These are phyloP conservation scores for Acacia melanoxylon DNA, from an alignment of 306 rosid genomes.

Conservation along the genomic window DNA sequence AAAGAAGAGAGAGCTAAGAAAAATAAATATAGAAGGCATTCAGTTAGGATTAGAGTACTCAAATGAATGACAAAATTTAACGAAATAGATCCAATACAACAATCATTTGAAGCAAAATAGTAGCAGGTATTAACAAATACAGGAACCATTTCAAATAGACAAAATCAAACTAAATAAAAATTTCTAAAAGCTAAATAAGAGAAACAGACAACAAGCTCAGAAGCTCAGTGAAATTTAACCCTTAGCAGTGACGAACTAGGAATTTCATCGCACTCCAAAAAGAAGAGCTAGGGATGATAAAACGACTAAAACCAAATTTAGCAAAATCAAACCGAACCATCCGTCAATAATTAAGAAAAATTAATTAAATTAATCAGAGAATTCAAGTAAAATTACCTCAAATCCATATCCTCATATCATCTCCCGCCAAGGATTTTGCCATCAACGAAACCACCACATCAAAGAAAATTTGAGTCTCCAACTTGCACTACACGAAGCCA, in stretches of 20 bases:
- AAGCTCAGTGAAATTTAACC: conserved; percentile 41
- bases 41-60: background rate
- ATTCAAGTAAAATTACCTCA: conserved; percentile 67
- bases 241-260: conserved; percentile 28
- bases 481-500: conserved; percentile 38
- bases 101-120: conserved; percentile 30
- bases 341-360: conserved; percentile 11
- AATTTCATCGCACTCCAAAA: conserved; percentile 27
- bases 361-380: conserved; percentile 39
- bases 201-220: conserved; percentile 11
- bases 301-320: conserved; percentile 38
- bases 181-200: conserved; percentile 8
- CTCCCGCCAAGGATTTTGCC: conserved; percentile 48
- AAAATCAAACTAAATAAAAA: conserved; percentile 32
- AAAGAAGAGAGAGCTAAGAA: too few relatives aligned
- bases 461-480: conserved; percentile 29
- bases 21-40: background rate
- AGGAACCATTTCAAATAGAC: conserved; percentile 35
- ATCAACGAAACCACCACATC: conserved; percentile 46
- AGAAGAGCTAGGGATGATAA: conserved; percentile 20
- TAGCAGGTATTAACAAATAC: conserved; percentile 14
- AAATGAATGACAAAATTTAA: conserved; percentile 21
- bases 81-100: conserved; percentile 54
- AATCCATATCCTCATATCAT: conserved; percentile 63
- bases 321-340: conserved; percentile 38